Base-by-base conservation (phyloP, 1,139 yeast species). In the Zygosaccharomyces sapae region DNA sequence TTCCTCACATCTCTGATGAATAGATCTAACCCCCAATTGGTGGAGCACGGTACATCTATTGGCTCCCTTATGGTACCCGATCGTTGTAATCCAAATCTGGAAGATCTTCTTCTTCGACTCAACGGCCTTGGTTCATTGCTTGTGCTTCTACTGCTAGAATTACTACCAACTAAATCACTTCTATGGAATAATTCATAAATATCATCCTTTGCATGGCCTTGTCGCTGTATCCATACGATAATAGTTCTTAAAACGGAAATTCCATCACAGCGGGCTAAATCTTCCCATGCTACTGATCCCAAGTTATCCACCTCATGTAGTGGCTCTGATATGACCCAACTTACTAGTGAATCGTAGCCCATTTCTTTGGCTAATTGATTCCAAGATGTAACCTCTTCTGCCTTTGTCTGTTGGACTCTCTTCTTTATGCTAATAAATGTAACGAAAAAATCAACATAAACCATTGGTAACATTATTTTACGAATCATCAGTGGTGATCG, bases 141-240 rank as follows among this genome's bases (percentile, higher is more conserved):
- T 5, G 40, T 10, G 19, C 38, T 43, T 9, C 46, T 35, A 12
- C 40, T 37, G 33, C 33, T 33, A 20, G 36, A 34, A 27, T 38
- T 33, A 12, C 51, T 38, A 16, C 33, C 45, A 18, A 35, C 31
- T 3, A 38, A 31, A 22, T 47, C 52, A 16, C 46, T 45, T 16
- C 49, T 45, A 43, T 49, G 51, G 38, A 56, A 56, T 18, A 56
- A 39, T 12, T 47, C 45, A 38, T 47, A 47, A 9, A 56, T 44
- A 19, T 53, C 54, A 39, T 56, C 59, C 33, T 51, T 50, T 16
- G 45, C 44, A 16, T 52, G 49, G 7, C 53, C 56, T 24, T 49
- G 56, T 27, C 48, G 47, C 47, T 59, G 61, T 38, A 54, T 56
- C 63, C 63, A 59, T n/a, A 56, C 62, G 7, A 55, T 53, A 1